Percentiles rank a stretch among this genome's conserved stretches.
Evolutionary conservation across 2,329 filamentous ascomycete genomes (phyloP).

Genomic region (Fusarium coffeatum): DNA sequence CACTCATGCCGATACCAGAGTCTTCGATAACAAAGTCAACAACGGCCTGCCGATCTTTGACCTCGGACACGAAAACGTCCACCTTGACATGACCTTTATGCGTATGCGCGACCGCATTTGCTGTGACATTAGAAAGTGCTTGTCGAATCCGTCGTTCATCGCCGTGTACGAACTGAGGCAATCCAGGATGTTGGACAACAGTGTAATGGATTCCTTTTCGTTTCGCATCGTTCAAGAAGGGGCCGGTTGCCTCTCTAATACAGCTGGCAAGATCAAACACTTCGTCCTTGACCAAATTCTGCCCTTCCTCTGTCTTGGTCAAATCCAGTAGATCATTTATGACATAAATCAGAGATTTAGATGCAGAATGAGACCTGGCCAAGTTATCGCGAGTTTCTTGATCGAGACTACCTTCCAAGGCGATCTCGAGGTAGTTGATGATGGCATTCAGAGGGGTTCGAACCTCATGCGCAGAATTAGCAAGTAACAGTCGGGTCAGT

Average conservation of each 20-base stretch:
- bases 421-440: constrained; percentile 94
- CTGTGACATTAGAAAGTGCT: constrained; percentile 82
- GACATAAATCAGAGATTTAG: constrained; percentile 91
- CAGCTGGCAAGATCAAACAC: constrained; percentile 78
- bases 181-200: constrained; percentile 72
- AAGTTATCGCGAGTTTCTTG: constrained; percentile 87
- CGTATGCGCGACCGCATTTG: constrained; percentile 88
- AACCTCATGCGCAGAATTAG: constrained; percentile 92
- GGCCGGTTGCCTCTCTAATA: constrained; percentile 79
- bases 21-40: constrained; percentile 82
- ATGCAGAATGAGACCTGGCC: constrained; percentile 86
- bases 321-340: constrained; percentile 92
- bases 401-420: constrained; percentile 82
- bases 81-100: constrained; percentile 73
- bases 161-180: constrained; percentile 79
- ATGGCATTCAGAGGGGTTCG: constrained; percentile 92
- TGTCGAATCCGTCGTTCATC: constrained; percentile 85
- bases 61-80: constrained; percentile 72
- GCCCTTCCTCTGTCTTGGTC: constrained; percentile 88
- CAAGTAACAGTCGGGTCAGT: constrained; percentile 80
- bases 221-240: constrained; percentile 78
- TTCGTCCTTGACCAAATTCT: constrained; percentile 82
- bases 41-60: constrained; percentile 65
- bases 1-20: constrained; percentile 79
- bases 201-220: constrained; percentile 80